Evolutionary conservation across 805 yeast species (phyloP).

Genomic region (Schizosaccharomyces lindneri): DNA sequence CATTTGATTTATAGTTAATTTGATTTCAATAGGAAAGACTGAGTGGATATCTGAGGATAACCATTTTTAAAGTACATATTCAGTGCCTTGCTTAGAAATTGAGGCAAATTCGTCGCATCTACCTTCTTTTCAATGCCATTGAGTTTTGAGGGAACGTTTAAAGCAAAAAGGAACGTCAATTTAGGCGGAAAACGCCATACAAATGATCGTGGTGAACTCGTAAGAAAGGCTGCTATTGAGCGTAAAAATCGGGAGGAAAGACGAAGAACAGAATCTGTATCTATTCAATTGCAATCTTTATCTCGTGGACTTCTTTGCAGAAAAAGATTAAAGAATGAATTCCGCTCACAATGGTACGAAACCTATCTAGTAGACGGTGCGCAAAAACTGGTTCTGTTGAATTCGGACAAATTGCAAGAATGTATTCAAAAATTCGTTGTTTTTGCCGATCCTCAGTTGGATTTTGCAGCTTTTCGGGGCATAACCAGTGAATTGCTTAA

Average conservation of each 20-base stretch:
- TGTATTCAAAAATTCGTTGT: neutral
- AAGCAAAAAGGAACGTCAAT: conserved; percentile 26
- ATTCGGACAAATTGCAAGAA: neutral
- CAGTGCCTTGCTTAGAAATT: neutral
- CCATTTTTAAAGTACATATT: too few relatives aligned
- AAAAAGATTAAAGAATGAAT: neutral
- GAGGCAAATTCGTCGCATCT: neutral
- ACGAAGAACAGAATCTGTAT: conserved; percentile 24
- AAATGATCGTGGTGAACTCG: conserved; percentile 18
- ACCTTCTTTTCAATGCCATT: neutral
- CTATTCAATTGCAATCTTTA: conserved; percentile 21
- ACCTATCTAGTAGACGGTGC: neutral
- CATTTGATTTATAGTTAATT: too few relatives aligned
- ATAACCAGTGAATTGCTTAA: neutral
- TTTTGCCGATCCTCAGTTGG: neutral
- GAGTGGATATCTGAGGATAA: too few relatives aligned
- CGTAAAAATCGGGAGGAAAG: conserved; percentile 37
- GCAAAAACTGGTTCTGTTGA: too few relatives aligned
- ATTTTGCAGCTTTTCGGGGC: neutral
- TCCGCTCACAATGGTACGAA: neutral
- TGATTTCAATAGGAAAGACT: too few relatives aligned
- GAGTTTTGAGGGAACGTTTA: neutral
- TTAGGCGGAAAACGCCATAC: conserved; percentile 24
- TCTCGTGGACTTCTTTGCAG: neutral
- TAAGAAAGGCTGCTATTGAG: conserved; percentile 37